Evolutionary conservation across 208 protist genomes (phyloP).

Genomic region (Leishmania martiniquensis): DNA sequence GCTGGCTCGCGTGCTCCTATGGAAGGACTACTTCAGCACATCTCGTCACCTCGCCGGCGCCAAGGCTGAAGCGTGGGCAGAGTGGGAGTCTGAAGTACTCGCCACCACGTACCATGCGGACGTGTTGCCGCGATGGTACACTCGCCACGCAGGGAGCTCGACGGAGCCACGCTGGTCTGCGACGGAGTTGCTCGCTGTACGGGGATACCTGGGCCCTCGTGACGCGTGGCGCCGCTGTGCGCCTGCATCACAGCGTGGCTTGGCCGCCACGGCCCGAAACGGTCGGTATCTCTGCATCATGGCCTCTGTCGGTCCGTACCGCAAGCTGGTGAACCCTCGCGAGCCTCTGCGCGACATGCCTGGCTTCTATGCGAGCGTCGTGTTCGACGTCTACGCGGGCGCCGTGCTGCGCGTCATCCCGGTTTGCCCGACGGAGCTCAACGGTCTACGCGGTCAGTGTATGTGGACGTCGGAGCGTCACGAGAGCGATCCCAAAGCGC

Average conservation of each 20-base stretch:
- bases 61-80: conserved; percentile 6
- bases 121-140: neutral
- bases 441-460: conserved; percentile 26
- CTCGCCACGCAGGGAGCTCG: neutral
- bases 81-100: conserved; percentile 29
- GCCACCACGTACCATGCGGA: conserved; percentile 36
- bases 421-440: conserved; percentile 55
- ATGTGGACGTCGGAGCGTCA: conserved; percentile 41
- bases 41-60: conserved; percentile 1
- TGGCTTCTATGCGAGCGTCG: conserved; percentile 68
- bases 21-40: conserved; percentile 19
- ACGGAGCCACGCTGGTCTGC: conserved; percentile 14
- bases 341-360: conserved; percentile 46
- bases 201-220: conserved; percentile 22
- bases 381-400: conserved; percentile 73
- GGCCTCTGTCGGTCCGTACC: conserved; percentile 68
- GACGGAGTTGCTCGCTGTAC: conserved; percentile 16
- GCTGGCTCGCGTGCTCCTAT: conserved; percentile 25
- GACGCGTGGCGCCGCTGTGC: conserved; percentile 32
- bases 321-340: conserved; percentile 37
- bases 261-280: conserved; percentile 57
- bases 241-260: conserved; percentile 24
- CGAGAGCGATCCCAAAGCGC: conserved; percentile 39
- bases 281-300: conserved; percentile 78
- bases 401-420: conserved; percentile 70